phyloP scores from a whole-genome alignment of 306 rosid species.

The Prunus mira region DNA sequence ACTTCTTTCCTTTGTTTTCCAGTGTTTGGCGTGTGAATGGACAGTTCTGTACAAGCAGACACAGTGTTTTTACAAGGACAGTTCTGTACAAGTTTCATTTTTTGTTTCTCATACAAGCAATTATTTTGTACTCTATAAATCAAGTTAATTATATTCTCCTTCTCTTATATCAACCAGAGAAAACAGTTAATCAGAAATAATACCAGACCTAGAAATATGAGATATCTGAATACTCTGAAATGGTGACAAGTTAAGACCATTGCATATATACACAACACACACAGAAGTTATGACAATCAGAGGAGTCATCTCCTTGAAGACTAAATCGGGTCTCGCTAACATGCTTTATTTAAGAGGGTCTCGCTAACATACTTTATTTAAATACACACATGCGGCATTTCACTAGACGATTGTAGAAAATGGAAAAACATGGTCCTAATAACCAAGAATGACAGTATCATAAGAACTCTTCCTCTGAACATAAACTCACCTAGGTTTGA shows the following conservation, averaged over 20 bases:
- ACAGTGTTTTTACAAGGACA: not conserved
- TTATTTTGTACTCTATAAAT: not conserved
- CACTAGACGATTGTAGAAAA: not conserved
- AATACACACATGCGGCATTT: not conserved
- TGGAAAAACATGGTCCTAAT: not conserved
- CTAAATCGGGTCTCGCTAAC: not conserved
- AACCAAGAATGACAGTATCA: not conserved
- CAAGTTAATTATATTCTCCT: not conserved
- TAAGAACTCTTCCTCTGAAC: not conserved
- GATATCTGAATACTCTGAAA: not conserved
- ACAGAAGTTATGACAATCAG: not conserved
- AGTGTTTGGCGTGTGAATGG: not conserved
- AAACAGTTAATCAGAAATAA: not conserved
- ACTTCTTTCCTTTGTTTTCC: not conserved
- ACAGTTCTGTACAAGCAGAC: not conserved
- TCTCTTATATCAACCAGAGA: not conserved
- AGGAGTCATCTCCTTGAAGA: not conserved
- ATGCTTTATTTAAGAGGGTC: no score
- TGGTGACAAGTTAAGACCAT: not conserved
- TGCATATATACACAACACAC: not conserved
- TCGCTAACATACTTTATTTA: not conserved
- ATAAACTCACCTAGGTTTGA: constrained; percentile 60
- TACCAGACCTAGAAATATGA: not conserved
- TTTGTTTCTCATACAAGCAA: not conserved
- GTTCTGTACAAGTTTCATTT: not conserved